These are phyloP conservation scores for Globisporangium takayamanum DNA, from an alignment of 352 stramenopile genomes.

Conservation along the genomic window DNA sequence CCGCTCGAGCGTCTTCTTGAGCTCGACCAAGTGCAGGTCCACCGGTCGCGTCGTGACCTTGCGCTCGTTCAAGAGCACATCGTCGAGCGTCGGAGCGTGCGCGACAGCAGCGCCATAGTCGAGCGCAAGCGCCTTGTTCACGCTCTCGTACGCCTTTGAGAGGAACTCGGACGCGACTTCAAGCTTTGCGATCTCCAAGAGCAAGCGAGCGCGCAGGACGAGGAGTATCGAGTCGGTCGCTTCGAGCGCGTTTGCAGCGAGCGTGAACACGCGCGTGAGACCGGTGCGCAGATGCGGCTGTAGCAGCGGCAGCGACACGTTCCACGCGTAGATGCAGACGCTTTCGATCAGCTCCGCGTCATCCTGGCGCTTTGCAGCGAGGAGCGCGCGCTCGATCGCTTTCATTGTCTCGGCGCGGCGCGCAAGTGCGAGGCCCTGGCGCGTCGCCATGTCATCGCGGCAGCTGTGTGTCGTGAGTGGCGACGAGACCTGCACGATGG, in stretches of 20 bases:
- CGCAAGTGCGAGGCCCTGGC: conserved; percentile 30
- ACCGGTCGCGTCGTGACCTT: conserved; percentile 38
- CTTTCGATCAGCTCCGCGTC: conserved; percentile 74
- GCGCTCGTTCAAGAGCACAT: conserved; percentile 19
- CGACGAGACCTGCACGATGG: conserved; percentile 28
- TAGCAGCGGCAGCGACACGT: conserved; percentile 71
- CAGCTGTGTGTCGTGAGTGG: conserved; percentile 7
- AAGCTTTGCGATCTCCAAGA: conserved; percentile 83
- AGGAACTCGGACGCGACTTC: conserved; percentile 83
- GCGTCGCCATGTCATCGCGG: conserved; percentile 10
- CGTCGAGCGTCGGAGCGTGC: conserved; percentile 23
- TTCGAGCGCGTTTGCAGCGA: conserved; percentile 57
- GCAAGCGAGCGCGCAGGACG: conserved; percentile 65
- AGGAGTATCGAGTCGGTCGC: conserved; percentile 80
- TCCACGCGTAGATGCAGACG: conserved; percentile 80
- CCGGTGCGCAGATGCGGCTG: conserved; percentile 63
- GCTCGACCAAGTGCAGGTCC: conserved; percentile 59
- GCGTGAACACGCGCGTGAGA: conserved; percentile 59
- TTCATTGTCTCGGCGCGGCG: conserved; percentile 71
- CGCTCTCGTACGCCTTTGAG: conserved; percentile 62
- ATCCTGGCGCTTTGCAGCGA: conserved; percentile 70
- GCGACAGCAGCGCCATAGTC: conserved; percentile 44
- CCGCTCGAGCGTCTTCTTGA: conserved; percentile 55
- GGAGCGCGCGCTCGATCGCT: conserved; percentile 63
- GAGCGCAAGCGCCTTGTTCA: conserved; percentile 48